Evolutionary conservation across 129 eudicot species (phyloP).

Genomic region (Smallanthus sonchifolius): DNA sequence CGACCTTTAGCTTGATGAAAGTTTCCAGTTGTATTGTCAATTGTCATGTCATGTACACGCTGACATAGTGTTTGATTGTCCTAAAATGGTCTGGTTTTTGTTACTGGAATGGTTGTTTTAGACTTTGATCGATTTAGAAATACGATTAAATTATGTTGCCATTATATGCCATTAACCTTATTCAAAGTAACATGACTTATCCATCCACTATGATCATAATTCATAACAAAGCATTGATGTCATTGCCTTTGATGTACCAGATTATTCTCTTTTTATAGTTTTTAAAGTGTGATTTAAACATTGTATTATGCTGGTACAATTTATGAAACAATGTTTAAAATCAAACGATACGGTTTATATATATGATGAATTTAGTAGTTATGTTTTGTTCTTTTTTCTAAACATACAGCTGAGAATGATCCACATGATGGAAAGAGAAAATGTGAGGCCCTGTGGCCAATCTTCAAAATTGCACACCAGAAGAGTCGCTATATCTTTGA

Average conservation of each 20-base stretch:
- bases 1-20: neutral
- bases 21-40: neutral
- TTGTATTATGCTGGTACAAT: neutral
- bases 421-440: constrained; percentile 84
- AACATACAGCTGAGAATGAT: constrained; percentile 67
- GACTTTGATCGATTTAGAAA: neutral
- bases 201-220: neutral
- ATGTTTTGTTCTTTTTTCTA: neutral
- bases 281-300: neutral
- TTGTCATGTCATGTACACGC: neutral
- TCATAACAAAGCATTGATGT: neutral
- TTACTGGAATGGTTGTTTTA: neutral
- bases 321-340: neutral
- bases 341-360: neutral
- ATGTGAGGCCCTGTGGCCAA: constrained; percentile 86
- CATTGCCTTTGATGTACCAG: neutral
- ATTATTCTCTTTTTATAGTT: neutral
- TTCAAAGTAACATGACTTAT: neutral
- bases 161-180: neutral
- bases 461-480: constrained; percentile 89
- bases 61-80: neutral
- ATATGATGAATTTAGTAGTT: neutral
- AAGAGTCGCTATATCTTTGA: constrained; percentile 78
- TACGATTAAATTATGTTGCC: neutral
- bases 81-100: neutral